Base-by-base conservation (phyloP, 495 filamentous ascomycete species). In the Xylona heveae region DNA sequence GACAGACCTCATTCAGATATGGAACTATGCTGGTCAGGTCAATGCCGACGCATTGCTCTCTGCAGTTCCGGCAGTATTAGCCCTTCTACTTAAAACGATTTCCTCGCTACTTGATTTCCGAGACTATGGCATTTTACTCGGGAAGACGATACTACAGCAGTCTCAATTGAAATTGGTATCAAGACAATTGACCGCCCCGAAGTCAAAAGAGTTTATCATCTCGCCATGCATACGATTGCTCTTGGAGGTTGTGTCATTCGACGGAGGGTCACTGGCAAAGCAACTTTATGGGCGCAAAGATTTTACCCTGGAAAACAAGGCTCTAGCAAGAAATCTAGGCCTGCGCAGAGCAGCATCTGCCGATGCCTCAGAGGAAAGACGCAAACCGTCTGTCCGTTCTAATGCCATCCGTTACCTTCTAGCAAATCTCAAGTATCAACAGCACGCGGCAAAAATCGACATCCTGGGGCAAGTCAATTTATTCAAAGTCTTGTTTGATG, bases 141-240 rank as follows among this genome's bases (percentile, higher is more conserved):
- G 80, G 54, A 68, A 73, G 38, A 68, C 71, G 24, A 46, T 91
- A 19, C 49, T 92, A 23, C 69, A 77, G 35, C 73, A 71, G 42
- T 65, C 70, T 5, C 74, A 84, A 33, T 55, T 77, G 28, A 68
- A 74, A 36, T 56, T 85, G 7, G 57, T 92, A 20, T 66, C 72
- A 21, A 66, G 71, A 34, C 76, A 73, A 28, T 46, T 91, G 33
- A 72, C 70, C 2, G 70, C 76, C 3, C 64, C 67, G 2, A 80
- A 75, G 45, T 56, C 62, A 2, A 91, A 85, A 43, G 75, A 84
- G 22, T 76, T 77, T 53, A 55, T 91, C 24, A 83, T 94, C 37
- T 82, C 76, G 2, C 80, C 83, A 0, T 78, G 71, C 25, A 49
- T 94, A 27, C 65, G 81, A 36, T 58, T 94, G 28, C 59, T 94